Evolutionary conservation across 2,329 filamentous ascomycete genomes (phyloP), one percentile per base, ranked within the genome.

Genomic region (Clonostachys rosea): DNA sequence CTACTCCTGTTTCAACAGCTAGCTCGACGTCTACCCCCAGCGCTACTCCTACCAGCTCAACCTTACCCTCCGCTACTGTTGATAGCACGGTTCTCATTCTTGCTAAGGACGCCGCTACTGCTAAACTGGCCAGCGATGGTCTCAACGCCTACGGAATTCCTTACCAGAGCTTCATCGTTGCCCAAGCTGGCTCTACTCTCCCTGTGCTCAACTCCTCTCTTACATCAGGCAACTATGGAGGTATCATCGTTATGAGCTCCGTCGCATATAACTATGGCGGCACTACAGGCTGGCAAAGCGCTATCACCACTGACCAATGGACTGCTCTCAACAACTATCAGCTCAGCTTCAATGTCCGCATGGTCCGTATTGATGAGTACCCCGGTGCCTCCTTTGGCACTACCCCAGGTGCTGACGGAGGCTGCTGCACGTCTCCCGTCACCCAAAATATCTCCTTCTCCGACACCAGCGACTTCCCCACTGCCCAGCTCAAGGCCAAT

Each of bases 101-200:
- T 52, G 78, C 77, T 39, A 69, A 71, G 52, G 78, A 83, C 56
- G 53, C 68, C 36, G 62, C 65, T 20, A 68, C 75, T 3, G 75
- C 74, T 9, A 63, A 62, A n/a, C 71, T 73, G 33, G 74, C 74
- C 13, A 72, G 69, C 34, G 73, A 72, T 12, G 80, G 79, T 18
- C 69, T 84, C 10, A 74, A 79, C 55, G 79, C 70, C 49, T 84
- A 84, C 54, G 80, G 78, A 34, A 83, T 84, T 50, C 78, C 79
- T 2, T 83, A 72, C 54, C 66, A 81, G 53, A 67, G 72, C 6
- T 56, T 82, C 12, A 53, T 75, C n/a, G 77, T 84, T 14, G 78
- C 79, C 8, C 67, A 77, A 54, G 55, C 58, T 7, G 80, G 80
- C 14, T 63, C 69, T 6, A 53, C 63, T 16, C 70, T 84, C 30